These are phyloP conservation scores for Pholiota molesta DNA, from an alignment of 768 basidiomycete species.

Conservation along the genomic window DNA sequence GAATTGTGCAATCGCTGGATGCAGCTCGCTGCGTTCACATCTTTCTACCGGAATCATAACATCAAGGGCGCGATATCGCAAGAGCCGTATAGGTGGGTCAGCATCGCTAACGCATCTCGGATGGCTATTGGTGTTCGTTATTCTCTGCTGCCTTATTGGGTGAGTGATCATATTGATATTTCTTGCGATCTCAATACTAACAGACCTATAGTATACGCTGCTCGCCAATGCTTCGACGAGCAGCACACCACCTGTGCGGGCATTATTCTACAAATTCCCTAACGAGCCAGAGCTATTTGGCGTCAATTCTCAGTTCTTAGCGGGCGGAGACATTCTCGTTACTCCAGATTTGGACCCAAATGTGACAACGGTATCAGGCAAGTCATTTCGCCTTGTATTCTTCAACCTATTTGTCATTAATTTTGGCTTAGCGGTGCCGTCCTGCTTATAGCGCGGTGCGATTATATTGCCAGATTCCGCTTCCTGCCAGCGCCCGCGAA, in stretches of 20 bases:
- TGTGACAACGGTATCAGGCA: conserved; percentile 67
- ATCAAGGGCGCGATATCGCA: conserved; percentile 66
- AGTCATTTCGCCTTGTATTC: conserved; percentile 12
- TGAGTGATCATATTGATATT: conserved; percentile 30
- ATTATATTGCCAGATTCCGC: too few species aligned
- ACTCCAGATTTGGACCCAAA: conserved; percentile 77
- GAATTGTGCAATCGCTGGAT: conserved; percentile 87
- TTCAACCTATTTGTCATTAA: background rate
- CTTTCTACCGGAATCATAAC: conserved; percentile 86
- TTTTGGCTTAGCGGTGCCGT: too few species aligned
- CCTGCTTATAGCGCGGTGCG: too few species aligned
- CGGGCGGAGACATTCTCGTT: conserved; percentile 72
- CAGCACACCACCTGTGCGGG: conserved; percentile 73
- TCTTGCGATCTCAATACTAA: conserved; percentile 2
- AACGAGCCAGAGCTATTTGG: conserved; percentile 64
- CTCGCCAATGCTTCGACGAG: conserved; percentile 67
- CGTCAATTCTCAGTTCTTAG: conserved; percentile 70
- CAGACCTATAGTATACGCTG: conserved; percentile 58
- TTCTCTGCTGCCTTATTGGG: conserved; percentile 79
- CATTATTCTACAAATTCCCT: conserved; percentile 83
- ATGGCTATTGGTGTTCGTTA: conserved; percentile 75
- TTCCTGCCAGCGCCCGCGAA: too few species aligned
- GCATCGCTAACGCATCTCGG: conserved; percentile 75
- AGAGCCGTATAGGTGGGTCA: conserved; percentile 83
- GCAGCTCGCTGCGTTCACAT: conserved; percentile 81